phyloP scores from a whole-genome alignment of 768 basidiomycete genomes.

The Gloeophyllum trabeum region DNA sequence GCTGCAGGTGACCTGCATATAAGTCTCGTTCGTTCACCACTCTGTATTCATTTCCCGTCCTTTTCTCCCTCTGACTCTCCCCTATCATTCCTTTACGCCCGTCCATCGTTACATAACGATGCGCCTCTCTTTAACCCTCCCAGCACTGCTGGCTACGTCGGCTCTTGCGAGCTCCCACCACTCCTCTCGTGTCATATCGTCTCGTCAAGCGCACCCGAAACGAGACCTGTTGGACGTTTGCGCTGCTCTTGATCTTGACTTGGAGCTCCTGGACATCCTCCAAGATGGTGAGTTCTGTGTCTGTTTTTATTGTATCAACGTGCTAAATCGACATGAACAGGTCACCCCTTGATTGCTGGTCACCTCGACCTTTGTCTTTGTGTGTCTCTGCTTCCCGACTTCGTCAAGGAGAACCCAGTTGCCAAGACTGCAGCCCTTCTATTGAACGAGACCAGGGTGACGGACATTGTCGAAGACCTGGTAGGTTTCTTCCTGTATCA shows the following conservation, averaged over 20 bases:
- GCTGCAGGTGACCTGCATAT: too few species aligned
- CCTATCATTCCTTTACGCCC: too few species aligned
- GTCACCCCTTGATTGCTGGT: constrained; percentile 13
- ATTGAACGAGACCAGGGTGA: constrained; percentile 14
- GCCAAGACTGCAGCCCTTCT: constrained; percentile 13
- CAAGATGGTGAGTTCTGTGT: constrained; percentile 2
- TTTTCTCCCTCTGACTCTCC: too few species aligned
- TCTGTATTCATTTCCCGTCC: too few species aligned
- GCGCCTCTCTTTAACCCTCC: too few species aligned
- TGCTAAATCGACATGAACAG: constrained; percentile 4
- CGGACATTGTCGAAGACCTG: constrained; percentile 11
- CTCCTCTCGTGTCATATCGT: too few species aligned
- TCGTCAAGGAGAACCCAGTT: constrained; percentile 14
- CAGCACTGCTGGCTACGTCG: too few species aligned
- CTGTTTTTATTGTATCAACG: not conserved
- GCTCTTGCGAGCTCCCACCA: too few species aligned
- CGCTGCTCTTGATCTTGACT: constrained; percentile 6
- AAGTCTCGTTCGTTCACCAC: too few species aligned
- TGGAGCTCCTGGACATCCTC: constrained; percentile 1
- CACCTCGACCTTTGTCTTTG: constrained; percentile 19
- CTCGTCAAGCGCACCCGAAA: too few species aligned
- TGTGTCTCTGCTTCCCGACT: constrained; percentile 13
- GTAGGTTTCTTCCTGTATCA: constrained; percentile 12
- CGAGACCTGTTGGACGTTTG: constrained; percentile 8
- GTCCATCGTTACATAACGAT: too few species aligned